Conservation (phyloP, 106 monocot species). For the Phalaenopsis aphrodite region DNA sequence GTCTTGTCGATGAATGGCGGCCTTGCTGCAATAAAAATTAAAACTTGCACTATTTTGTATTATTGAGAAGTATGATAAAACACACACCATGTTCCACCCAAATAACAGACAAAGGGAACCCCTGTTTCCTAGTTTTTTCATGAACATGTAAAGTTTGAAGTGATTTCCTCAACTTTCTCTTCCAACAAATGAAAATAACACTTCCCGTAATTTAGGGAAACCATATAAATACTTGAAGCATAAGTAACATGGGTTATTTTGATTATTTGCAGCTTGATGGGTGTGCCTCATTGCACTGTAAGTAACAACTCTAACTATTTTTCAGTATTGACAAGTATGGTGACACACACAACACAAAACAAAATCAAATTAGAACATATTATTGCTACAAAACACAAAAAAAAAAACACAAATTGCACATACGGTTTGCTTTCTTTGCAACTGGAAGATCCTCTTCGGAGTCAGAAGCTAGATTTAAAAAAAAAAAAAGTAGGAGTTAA, state of each 20-base stretch:
- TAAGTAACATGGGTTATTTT: neutral
- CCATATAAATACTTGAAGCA: neutral
- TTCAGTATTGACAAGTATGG: neutral
- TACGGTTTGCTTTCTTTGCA: conserved; percentile 25
- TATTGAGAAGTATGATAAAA: too few species aligned
- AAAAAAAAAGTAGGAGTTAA: neutral
- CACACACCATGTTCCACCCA: too few species aligned
- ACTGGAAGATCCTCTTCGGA: conserved; percentile 23
- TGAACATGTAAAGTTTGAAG: too few species aligned
- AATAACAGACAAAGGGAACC: too few species aligned
- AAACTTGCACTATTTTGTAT: too few species aligned
- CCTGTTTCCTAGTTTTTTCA: too few species aligned
- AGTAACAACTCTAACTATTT: neutral
- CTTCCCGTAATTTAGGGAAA: neutral
- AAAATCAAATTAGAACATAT: neutral
- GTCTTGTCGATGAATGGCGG: too few species aligned
- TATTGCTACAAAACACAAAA: neutral
- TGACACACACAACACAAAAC: neutral
- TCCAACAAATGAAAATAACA: too few species aligned
- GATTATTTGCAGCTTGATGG: neutral
- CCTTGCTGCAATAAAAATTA: too few species aligned
- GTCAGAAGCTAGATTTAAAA: conserved; percentile 11
- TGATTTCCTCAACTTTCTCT: too few species aligned
- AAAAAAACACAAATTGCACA: neutral
- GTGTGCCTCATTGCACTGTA: neutral